Evolutionary conservation across 2,329 filamentous ascomycete genomes (phyloP).

Genomic region (Cladosporium velox): DNA sequence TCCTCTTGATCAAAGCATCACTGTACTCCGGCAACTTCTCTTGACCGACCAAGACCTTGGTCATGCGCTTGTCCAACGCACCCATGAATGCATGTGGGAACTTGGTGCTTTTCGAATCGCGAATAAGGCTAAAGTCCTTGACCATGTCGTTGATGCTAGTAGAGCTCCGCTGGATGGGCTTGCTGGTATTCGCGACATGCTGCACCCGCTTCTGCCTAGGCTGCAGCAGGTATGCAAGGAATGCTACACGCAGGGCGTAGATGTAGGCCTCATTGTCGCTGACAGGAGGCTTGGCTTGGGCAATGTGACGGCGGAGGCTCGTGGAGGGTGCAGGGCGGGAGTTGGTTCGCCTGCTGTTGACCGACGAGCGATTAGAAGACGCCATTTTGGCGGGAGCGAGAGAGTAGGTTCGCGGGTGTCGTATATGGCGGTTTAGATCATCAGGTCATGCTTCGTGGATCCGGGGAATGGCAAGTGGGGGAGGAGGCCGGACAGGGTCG

Average conservation of each 20-base stretch:
- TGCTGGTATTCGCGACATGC: conserved; percentile 67
- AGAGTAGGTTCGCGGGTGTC: conserved; percentile 6
- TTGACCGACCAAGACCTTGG: conserved; percentile 75
- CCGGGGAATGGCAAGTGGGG: conserved; percentile 19
- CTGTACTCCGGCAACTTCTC: conserved; percentile 86
- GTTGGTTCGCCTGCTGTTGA: conserved; percentile 44
- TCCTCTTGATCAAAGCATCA: conserved; percentile 87
- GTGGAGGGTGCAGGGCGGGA: conserved; percentile 45
- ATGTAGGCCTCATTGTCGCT: conserved; percentile 79
- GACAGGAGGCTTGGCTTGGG: conserved; percentile 41
- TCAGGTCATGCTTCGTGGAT: conserved; percentile 17
- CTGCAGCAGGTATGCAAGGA: conserved; percentile 88
- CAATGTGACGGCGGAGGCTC: conserved; percentile 41
- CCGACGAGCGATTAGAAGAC: conserved; percentile 34
- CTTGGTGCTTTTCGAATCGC: conserved; percentile 68
- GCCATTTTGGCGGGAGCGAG: conserved; percentile 30
- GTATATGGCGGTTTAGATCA: conserved; percentile 4
- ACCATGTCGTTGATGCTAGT: conserved; percentile 78
- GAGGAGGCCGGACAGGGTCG: conserved; percentile 7
- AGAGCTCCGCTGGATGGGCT: conserved; percentile 67
- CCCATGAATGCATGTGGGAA: conserved; percentile 72
- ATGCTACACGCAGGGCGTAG: conserved; percentile 86
- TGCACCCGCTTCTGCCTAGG: conserved; percentile 87
- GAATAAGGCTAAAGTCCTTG: conserved; percentile 75
- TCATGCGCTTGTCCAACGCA: conserved; percentile 74